Evolutionary conservation across 441 rosid species (phyloP).

Genomic region (Aquilaria agallochum): DNA sequence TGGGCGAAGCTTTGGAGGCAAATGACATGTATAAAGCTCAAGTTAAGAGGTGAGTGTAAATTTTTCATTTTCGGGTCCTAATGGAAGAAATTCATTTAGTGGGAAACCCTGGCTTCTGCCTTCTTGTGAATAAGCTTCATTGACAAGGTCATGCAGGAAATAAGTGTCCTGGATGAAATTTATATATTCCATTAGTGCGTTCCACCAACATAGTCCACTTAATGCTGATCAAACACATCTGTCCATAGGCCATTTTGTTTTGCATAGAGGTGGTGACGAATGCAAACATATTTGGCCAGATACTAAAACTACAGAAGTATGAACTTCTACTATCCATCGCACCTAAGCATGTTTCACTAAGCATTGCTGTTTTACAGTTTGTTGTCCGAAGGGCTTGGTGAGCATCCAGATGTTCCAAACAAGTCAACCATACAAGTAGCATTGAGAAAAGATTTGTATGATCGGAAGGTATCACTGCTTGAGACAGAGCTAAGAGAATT

Average conservation of each 20-base stretch:
- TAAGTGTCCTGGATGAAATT: background rate
- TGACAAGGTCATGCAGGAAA: background rate
- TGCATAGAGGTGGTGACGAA: background rate
- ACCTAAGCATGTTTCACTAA: too few species aligned
- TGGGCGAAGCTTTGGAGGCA: conserved; percentile 49
- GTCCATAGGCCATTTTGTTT: background rate
- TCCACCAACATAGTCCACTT: too few species aligned
- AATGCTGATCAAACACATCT: too few species aligned
- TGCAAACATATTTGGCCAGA: too few species aligned
- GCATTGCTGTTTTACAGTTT: conserved; percentile 28
- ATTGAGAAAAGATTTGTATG: conserved; percentile 8
- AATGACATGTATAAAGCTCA: conserved; percentile 48
- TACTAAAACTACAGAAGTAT: too few species aligned
- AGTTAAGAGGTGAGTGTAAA: conserved; percentile 41
- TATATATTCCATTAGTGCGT: background rate
- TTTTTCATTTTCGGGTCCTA: background rate
- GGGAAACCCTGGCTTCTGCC: background rate
- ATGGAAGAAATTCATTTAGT: too few species aligned
- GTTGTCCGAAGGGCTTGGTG: conserved; percentile 21
- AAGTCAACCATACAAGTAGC: conserved; percentile 15
- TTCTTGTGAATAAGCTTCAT: background rate
- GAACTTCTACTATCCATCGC: too few species aligned
- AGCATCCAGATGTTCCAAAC: conserved; percentile 11
- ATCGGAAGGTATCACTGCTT: conserved; percentile 14
- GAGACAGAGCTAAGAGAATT: conserved; percentile 48